Evolutionary conservation across 83 land plant genomes (phyloP).

Genomic region (Isoetes engelmannii): DNA sequence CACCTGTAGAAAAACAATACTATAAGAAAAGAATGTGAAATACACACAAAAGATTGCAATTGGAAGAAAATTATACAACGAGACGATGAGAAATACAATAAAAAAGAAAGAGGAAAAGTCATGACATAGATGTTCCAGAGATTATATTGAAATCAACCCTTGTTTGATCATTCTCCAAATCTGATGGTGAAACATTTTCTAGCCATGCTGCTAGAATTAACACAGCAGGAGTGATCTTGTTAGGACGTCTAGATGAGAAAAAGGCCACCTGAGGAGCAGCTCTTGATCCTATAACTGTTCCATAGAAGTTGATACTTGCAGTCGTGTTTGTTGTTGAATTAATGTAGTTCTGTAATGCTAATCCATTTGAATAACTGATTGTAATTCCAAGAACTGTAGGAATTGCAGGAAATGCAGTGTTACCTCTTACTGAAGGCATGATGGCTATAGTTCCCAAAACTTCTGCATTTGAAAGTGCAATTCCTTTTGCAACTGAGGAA

Average conservation of each 20-base stretch:
- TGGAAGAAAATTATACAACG: no score
- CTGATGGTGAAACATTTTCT: no score
- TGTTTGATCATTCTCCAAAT: no score
- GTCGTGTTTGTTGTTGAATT: conserved; percentile 31
- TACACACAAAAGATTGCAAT: no score
- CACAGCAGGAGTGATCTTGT: conserved; percentile 18
- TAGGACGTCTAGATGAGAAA: conserved; percentile 32
- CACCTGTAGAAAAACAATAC: no score
- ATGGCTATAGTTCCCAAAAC: conserved; percentile 31
- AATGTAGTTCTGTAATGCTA: conserved; percentile 40
- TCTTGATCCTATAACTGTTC: conserved; percentile 42
- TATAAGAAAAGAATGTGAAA: no score
- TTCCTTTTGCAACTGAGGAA: conserved; percentile 31
- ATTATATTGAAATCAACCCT: no score
- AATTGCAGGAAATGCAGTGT: conserved; percentile 23
- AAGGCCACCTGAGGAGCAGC: conserved; percentile 61
- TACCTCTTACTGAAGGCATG: conserved; percentile 23
- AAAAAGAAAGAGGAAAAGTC: no score
- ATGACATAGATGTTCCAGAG: no score
- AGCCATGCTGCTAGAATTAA: no score
- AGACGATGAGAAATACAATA: no score
- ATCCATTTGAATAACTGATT: conserved; percentile 34
- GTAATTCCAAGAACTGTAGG: conserved; percentile 33
- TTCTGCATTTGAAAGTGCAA: conserved; percentile 24
- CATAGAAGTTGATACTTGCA: conserved; percentile 45